A percentile compares a stretch with the other conserved stretches of the same genome.
These are phyloP conservation scores for Primulina eburnea DNA, from an alignment of 257 asterid genomes.

Conservation along the genomic window DNA sequence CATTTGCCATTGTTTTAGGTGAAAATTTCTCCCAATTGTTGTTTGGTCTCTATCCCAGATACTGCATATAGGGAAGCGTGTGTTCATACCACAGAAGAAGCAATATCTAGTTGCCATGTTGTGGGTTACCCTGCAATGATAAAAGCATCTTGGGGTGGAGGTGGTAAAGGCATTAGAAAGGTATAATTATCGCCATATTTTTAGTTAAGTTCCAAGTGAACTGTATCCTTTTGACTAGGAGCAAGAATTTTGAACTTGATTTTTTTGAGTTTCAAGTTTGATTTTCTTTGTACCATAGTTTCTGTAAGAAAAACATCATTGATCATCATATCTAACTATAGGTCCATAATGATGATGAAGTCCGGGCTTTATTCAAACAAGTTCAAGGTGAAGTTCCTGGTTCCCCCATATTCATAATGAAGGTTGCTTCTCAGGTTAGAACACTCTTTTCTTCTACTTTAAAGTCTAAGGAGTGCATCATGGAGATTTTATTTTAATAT, in stretches of 20 bases:
- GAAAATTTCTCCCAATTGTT: conserved; percentile 71
- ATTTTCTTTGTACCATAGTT: not conserved
- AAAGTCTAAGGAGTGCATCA: conserved; percentile 1
- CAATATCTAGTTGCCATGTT: conserved; percentile 89
- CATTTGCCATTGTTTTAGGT: conserved; percentile 44
- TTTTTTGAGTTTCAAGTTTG: conserved; percentile 13
- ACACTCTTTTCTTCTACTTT: conserved; percentile 19
- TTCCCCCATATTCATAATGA: conserved; percentile 97
- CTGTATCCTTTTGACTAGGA: conserved; percentile 8
- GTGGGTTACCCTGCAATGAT: conserved; percentile 99
- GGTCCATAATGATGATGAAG: conserved; percentile 97
- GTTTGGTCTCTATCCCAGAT: conserved; percentile 77
- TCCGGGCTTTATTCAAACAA: conserved; percentile 95
- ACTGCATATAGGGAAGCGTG: conserved; percentile 81
- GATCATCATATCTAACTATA: conserved; percentile 32
- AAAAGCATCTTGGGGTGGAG: conserved; percentile 99
- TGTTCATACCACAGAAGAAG: conserved; percentile 94
- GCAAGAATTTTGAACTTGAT: conserved; percentile 2
- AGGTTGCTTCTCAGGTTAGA: conserved; percentile 98
- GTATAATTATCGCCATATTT: conserved; percentile 40
- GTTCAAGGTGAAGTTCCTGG: conserved; percentile 99
- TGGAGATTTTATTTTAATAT: conserved; percentile 27
- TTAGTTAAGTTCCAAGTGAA: conserved; percentile 2
- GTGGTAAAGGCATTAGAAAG: conserved; percentile 99
- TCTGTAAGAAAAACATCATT: conserved; percentile 14